phyloP scores from a whole-genome alignment of 2,329 filamentous ascomycete species.

The Acrocalymma vagum region DNA sequence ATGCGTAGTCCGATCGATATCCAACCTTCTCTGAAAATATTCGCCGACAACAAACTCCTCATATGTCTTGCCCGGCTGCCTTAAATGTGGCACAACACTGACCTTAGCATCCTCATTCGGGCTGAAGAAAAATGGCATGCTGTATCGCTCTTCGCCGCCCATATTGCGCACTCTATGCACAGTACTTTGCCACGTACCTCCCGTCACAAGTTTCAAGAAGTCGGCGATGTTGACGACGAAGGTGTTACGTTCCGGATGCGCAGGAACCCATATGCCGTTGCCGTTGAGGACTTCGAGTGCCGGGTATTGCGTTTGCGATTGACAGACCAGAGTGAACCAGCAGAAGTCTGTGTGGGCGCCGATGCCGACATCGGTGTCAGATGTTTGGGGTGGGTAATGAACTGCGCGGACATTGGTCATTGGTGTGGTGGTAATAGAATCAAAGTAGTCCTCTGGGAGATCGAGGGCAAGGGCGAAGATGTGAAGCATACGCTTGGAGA shows the following conservation, averaged over 20 bases:
- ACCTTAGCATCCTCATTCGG: constrained; percentile 45
- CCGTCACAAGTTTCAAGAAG: constrained; percentile 52
- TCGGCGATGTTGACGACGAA: constrained; percentile 54
- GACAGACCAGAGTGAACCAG: constrained; percentile 53
- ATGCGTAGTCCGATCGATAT: constrained; percentile 43
- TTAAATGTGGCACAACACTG: constrained; percentile 37
- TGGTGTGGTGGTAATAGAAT: constrained; percentile 48
- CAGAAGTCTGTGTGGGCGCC: constrained; percentile 55
- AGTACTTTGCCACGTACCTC: constrained; percentile 49
- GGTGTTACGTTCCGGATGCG: constrained; percentile 41
- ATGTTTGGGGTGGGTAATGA: constrained; percentile 50
- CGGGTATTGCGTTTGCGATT: constrained; percentile 30
- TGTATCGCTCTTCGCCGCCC: constrained; percentile 49
- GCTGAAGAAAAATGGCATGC: constrained; percentile 52
- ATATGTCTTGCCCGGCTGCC: constrained; percentile 31
- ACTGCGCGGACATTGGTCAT: constrained; percentile 53
- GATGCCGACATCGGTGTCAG: constrained; percentile 45
- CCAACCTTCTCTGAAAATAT: constrained; percentile 42
- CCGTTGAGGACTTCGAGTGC: constrained; percentile 53
- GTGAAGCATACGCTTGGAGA: constrained; percentile 41
- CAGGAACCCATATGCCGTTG: constrained; percentile 52
- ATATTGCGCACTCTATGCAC: constrained; percentile 52
- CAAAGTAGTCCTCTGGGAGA: constrained; percentile 50
- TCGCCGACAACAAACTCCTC: constrained; percentile 41
- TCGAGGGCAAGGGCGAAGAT: constrained; percentile 51